Evolutionary conservation across 139 green algal genomes (phyloP), one percentile per base, ranked within the genome.

Genomic region (Parachlorella kessleri): DNA sequence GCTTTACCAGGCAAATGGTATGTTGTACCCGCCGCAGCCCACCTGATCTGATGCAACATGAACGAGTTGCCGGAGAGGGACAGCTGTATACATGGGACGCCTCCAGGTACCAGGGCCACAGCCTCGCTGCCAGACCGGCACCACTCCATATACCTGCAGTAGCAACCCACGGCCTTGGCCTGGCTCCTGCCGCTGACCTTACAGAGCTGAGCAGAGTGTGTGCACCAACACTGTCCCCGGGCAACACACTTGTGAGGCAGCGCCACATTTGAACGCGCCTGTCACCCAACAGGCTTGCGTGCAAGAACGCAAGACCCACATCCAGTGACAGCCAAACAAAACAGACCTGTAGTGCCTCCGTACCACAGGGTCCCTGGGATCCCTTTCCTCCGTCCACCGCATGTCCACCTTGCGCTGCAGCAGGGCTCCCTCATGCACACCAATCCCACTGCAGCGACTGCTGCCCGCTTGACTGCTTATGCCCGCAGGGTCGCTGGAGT

Each of bases 21-120:
- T n/a, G n/a, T n/a, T n/a, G n/a, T n/a, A n/a, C 48, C 48, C 48
- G 21, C 14, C 48, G 14, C 48, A 18, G n/a, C 66, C 23, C 66
- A 63, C 39, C 39, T 72, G 42, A 93, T 92, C 83, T 96, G 92
- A 73, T 96, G 89, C 37, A 95, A 81, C 90, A 96, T 95, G 84
- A 95, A 96, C 36, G 79, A 91, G 53, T 84, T 65, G 64, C 90
- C 90, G 54, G 53, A 64, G 33, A 66, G n/a, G 55, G 38, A 33
- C 5, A 94, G 33, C 35, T 72, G 65, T 40, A 94, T n/a, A 66
- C 87, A 92, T 24, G 84, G 77, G 21, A 78, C 66, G 54, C 86
- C 91, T 55, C 88, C 88, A 71, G 84, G 66, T 68, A 91, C 81
- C 33, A 95, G 76, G 8, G 81, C 36, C 48, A 55, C 55, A 4